Base-by-base conservation (phyloP, 2,329 filamentous ascomycete genomes). In the Aspergillus novoparasiticus region DNA sequence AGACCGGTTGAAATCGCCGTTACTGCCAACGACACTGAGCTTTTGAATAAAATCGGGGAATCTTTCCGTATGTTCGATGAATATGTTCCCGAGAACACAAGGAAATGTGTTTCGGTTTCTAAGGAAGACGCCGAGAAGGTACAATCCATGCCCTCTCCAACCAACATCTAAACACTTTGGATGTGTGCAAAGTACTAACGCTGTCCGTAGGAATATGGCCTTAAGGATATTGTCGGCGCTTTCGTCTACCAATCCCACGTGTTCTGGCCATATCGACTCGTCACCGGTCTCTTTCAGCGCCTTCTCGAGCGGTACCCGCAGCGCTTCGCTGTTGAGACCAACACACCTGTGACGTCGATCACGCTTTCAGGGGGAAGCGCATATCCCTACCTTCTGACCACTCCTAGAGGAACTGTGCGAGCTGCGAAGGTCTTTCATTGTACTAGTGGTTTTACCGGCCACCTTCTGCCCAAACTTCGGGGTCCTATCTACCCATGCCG, bases 401-500 rank as follows among this genome's bases (percentile, higher is more conserved):
- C 85, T 1, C 59, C 69, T 0, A 76, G 81, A 4, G 84, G 84
- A 4, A 63, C 45, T 0, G 75, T 87, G 41, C 69, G 69, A 6
- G 78, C 83, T 10, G 74, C 75, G 1, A 80, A 87, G 51, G 76
- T 89, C 1, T 76, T 88, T 1, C 83, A 88, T 64, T 82, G 83
- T 2, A 87, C 84, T 2, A 87, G 88, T 67, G 84, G 75, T 6
- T 83, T 82, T 65, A 76, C 82, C 0, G 71, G 80, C 0, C 79
- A 84, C 58, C 79, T 87, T 1, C 66, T 87, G 1, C 83, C 85
- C 0, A 77, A 59, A 1, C 68, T 81, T 4, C 66, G 70, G 1
- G 77, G 76, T 9, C 68, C 65, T 21, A 56, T 79, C 19, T 76
- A 71, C 53, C 76, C 77, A 0, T 60, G 72, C 3, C 70, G 76